Evolutionary conservation across 2,329 filamentous ascomycete species (phyloP).

Genomic region (Pseudofabraea citricarpa): DNA sequence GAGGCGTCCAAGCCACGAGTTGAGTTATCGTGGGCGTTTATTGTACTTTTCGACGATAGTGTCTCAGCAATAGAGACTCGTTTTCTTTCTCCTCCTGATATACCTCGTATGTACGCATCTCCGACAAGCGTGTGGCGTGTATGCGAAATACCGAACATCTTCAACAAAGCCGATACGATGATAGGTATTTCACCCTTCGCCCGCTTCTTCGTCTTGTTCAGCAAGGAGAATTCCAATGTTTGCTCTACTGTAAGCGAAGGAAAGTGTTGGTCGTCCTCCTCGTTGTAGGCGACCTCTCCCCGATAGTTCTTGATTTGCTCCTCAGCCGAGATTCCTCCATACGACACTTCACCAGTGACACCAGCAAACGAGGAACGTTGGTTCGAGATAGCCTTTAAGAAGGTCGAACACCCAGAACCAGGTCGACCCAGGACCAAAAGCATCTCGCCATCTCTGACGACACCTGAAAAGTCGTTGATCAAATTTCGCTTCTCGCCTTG

Average conservation of each 20-base stretch:
- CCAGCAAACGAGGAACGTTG: slow-evolving; percentile 59
- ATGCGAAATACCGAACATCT: slow-evolving; percentile 75
- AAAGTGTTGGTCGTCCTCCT: slow-evolving; percentile 73
- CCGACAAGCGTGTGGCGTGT: slow-evolving; percentile 72
- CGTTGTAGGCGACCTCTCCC: slow-evolving; percentile 75
- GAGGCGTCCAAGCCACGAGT: slow-evolving; percentile 76
- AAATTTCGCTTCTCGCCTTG: slow-evolving; percentile 32
- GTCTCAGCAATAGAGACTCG: slow-evolving; percentile 77
- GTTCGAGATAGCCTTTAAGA: slow-evolving; percentile 72
- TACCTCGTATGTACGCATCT: slow-evolving; percentile 61
- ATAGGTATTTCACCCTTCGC: slow-evolving; percentile 59
- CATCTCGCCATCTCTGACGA: slow-evolving; percentile 66
- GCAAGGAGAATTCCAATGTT: slow-evolving; percentile 69
- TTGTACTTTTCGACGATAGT: slow-evolving; percentile 65
- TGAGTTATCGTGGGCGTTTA: slow-evolving; percentile 77
- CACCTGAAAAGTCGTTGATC: slow-evolving; percentile 63
- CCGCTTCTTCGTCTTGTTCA: slow-evolving; percentile 69
- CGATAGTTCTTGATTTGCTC: slow-evolving; percentile 62
- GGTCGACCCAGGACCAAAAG: slow-evolving; percentile 69
- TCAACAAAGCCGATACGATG: slow-evolving; percentile 65
- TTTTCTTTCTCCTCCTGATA: slow-evolving; percentile 77
- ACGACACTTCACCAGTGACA: slow-evolving; percentile 65
- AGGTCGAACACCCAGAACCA: slow-evolving; percentile 71
- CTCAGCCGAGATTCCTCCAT: slow-evolving; percentile 65
- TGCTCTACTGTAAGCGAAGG: slow-evolving; percentile 72